Percentiles rank a stretch among this genome's conserved stretches.
These are phyloP conservation scores for Phytophthora crassamura DNA, from an alignment of 352 stramenopile genomes.

Conservation along the genomic window DNA sequence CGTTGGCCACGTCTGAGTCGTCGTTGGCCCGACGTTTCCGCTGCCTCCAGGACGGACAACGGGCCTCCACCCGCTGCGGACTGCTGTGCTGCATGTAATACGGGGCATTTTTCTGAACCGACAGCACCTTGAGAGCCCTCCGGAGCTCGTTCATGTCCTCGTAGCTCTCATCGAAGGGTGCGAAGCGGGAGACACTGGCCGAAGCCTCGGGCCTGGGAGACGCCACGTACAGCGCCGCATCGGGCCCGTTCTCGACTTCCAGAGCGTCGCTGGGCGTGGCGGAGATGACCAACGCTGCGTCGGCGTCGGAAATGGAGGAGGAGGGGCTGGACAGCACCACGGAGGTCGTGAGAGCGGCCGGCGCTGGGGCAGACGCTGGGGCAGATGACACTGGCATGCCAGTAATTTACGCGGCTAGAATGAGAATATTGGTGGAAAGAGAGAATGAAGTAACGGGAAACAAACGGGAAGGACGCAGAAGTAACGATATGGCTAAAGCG, in stretches of 20 bases:
- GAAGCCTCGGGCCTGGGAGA: conserved; percentile 11
- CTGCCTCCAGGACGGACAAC: conserved; percentile 79
- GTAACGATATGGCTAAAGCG: no score
- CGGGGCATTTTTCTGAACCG: conserved; percentile 68
- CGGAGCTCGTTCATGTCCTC: conserved; percentile 77
- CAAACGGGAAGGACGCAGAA: no score
- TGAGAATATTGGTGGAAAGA: conserved; percentile 25
- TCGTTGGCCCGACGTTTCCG: conserved; percentile 48
- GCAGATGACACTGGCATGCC: conserved; percentile 15
- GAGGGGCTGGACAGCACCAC: neutral
- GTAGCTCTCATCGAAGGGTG: conserved; percentile 78
- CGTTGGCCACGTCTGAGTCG: conserved; percentile 11
- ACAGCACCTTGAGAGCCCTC: conserved; percentile 77
- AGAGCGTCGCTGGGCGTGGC: conserved; percentile 16
- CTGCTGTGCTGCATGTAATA: conserved; percentile 89
- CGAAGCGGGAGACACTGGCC: conserved; percentile 31
- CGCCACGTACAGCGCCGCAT: conserved; percentile 29
- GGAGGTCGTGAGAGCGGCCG: neutral
- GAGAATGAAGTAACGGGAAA: neutral
- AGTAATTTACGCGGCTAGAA: conserved; percentile 43
- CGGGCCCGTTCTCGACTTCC: conserved; percentile 20
- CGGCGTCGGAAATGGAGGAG: neutral
- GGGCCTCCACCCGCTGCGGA: conserved; percentile 77
- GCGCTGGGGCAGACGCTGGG: neutral
- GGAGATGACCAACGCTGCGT: neutral